Base-by-base conservation (phyloP, 2,329 filamentous ascomycete genomes). In the Phialocephala sp. region DNA sequence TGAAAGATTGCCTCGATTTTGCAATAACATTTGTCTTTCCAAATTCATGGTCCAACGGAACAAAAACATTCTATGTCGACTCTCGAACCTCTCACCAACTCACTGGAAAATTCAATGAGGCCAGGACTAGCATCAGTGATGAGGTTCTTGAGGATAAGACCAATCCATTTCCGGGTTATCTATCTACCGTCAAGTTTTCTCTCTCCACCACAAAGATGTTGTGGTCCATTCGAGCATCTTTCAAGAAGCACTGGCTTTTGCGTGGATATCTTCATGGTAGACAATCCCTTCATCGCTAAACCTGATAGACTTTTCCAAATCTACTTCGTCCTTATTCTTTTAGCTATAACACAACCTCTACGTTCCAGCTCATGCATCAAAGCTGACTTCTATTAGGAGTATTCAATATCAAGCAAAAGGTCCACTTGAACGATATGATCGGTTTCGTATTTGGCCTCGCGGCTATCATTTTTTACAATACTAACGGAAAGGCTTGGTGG, bases 11-110 rank as follows among this genome's bases (percentile, higher is more conserved):
- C 0, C 79, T 95, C 59, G 84, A 89, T 65, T 80, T 94, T 8
- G 70, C 83, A 1, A 84, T 87, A 1, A 89, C 87, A 0, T 82
- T 95, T 62, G 73, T 92, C 8, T 96, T 95, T 67, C 94, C 94
- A 0, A 82, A 80, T 2, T 87, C 88, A 68, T 96, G 93, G 83
- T 82, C 78, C 1, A 76, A 80, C 27, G 73, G 78, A 5, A 84
- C 83, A 14, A 76, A 78, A 37, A 72, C 85, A 4, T 91, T 85
- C 80, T 78, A 79, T 61, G 76, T 85, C 18, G 71, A 76, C 66
- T 79, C 59, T 69, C 68, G 68, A 66, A 69, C 63, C 64, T 80
- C 67, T 68, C 45, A 64, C 20, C 73, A 75, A 66, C 59, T 72
- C 18, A 66, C 61, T 35, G 70, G 64, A 2, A 55, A 63, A 37